These are phyloP conservation scores for Taphrina flavorubra DNA, from an alignment of 1,139 yeast genomes.

Conservation along the genomic window DNA sequence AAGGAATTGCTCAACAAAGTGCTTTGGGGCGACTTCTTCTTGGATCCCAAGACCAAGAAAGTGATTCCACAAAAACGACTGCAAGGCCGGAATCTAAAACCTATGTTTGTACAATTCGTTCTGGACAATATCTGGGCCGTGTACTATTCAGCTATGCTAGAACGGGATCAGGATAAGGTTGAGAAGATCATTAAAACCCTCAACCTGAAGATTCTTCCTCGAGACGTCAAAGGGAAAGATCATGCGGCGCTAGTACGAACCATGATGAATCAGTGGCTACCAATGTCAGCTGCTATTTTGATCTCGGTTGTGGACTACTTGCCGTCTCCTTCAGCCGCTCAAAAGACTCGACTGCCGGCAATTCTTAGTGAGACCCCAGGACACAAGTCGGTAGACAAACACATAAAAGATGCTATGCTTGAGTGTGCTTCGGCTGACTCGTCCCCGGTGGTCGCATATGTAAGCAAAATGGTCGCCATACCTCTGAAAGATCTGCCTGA, in stretches of 20 bases:
- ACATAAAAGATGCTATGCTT: constrained; percentile 63
- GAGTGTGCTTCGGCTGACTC: constrained; percentile 61
- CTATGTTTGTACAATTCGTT: constrained; percentile 84
- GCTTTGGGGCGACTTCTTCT: constrained; percentile 93
- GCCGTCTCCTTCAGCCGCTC: constrained; percentile 84
- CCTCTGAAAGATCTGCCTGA: constrained; percentile 81
- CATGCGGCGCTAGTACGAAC: constrained; percentile 64
- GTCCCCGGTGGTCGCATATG: constrained; percentile 77
- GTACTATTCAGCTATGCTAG: constrained; percentile 70
- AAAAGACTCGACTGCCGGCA: constrained; percentile 69
- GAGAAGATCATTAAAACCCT: constrained; percentile 76
- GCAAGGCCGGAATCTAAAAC: constrained; percentile 63
- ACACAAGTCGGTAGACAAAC: constrained; percentile 59
- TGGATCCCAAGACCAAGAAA: constrained; percentile 88
- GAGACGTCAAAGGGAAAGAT: constrained; percentile 84
- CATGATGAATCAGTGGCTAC: constrained; percentile 94
- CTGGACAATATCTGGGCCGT: constrained; percentile 92
- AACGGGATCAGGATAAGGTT: constrained; percentile 71
- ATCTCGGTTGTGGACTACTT: constrained; percentile 82
- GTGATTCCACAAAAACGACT: constrained; percentile 65
- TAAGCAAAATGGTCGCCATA: constrained; percentile 85
- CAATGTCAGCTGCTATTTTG: constrained; percentile 82
- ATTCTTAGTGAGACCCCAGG: constrained; percentile 67
- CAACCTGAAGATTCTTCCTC: constrained; percentile 68
- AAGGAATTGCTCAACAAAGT: constrained; percentile 78